Conservation (phyloP, 768 basidiomycete species). For the Megacollybia marginata region DNA sequence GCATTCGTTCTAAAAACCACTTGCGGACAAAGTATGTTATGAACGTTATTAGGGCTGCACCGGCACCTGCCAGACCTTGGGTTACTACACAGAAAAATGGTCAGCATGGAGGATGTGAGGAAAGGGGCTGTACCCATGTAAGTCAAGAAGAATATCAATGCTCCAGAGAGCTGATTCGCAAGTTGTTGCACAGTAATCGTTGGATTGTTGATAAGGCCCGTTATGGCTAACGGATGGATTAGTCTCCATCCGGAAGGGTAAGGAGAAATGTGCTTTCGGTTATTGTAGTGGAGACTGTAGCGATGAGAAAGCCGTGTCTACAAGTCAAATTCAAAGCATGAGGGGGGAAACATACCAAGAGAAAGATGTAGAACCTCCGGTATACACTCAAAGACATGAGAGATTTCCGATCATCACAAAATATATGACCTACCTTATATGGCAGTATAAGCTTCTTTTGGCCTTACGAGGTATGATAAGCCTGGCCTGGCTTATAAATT, state of each 20-base stretch:
- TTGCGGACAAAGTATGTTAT: no score
- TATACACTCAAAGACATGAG: conserved; percentile 67
- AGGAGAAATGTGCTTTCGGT: conserved; percentile 25
- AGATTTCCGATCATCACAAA: conserved; percentile 47
- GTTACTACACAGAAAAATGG: conserved; percentile 62
- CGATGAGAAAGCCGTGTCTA: conserved; percentile 67
- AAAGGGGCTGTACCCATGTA: conserved; percentile 50
- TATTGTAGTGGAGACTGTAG: no score
- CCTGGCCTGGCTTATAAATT: no score
- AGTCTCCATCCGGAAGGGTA: background rate
- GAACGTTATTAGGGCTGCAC: no score
- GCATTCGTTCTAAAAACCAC: conserved; percentile 61
- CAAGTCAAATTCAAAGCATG: conserved; percentile 21
- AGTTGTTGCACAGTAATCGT: conserved; percentile 34
- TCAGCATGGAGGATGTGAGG: conserved; percentile 42
- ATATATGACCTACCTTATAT: no score
- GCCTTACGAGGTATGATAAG: no score
- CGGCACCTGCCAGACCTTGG: no score
- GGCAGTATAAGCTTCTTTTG: no score
- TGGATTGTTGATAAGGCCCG: conserved; percentile 36
- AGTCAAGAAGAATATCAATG: no score
- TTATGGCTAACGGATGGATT: background rate
- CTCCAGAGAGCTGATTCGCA: conserved; percentile 43
- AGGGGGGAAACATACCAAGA: conserved; percentile 66
- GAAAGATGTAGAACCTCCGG: no score